Base-by-base conservation (phyloP, 345 rosid genomes). In the Camelina neglecta region DNA sequence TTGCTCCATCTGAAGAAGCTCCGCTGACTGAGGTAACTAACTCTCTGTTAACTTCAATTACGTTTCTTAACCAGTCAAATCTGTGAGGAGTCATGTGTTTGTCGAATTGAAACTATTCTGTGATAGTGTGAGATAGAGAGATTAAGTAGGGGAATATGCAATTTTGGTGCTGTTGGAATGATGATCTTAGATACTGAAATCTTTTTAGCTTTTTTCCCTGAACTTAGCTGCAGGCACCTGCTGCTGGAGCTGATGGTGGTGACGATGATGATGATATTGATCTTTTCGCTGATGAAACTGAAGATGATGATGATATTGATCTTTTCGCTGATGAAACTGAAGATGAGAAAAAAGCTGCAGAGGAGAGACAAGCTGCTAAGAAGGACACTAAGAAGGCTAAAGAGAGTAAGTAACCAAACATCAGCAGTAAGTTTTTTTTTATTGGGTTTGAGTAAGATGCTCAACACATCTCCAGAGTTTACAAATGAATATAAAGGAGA, bases 311-410 rank as follows among this genome's bases (percentile, higher is more conserved):
- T 0, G 97, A 90, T 73, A 64, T 94, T 72, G 93, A 94, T 83
- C 92, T 94, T 47, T 91, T 94, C 24, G 96, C 89, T 61, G 98
- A 91, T 65, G 97, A 90, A 87, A 91, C 93, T 0, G 98, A 91
- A 75, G 96, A 91, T 62, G 98, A 93, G 36, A 87, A 90, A 84
- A 88, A 88, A 79, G 96, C 94, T 45, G 97, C 87, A 2, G 97
- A 88, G 71, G 89, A 85, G 82, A 88, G 96, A 68, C 90, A 86
- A 73, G 84, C 91, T 44, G 70, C 95, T 62, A 88, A 91, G 62
- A 91, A 87, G 75, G 48, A 81, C 11, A 75, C 96, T 23, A 89
- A 86, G 81, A 86, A 86, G 83, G 67, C 60, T 16, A 79, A 91
- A 81, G 93, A 87, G 80, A 87, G 94, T 89, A 80, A 29, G 31